Evolutionary conservation across 225 moss, liverwort and hornwort genomes (phyloP).

Genomic region (Marchantia polymorpha): DNA sequence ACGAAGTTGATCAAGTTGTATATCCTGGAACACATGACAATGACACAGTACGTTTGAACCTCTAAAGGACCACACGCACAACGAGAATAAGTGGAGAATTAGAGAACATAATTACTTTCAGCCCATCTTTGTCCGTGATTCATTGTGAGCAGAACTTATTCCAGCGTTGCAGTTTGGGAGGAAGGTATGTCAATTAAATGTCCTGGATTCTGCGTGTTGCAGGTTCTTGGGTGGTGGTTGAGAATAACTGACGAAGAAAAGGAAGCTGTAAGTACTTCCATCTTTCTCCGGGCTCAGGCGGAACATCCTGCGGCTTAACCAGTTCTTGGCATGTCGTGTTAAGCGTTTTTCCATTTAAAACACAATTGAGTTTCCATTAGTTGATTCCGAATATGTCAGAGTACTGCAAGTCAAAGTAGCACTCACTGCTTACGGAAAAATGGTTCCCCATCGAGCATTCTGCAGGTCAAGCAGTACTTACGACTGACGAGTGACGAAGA

Average conservation of each 20-base stretch:
- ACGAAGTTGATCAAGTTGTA: constrained; percentile 79
- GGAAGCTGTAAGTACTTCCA: constrained; percentile 32
- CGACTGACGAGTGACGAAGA: constrained; percentile 37
- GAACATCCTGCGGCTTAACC: neutral
- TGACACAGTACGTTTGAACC: constrained; percentile 46
- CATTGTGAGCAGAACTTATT: too few species aligned
- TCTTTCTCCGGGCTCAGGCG: neutral
- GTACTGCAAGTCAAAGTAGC: neutral
- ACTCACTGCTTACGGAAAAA: neutral
- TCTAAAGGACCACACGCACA: too few species aligned
- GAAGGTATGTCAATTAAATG: neutral
- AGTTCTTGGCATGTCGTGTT: neutral
- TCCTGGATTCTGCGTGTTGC: neutral
- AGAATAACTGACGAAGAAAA: constrained; percentile 43
- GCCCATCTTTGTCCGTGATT: too few species aligned
- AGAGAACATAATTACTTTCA: too few species aligned
- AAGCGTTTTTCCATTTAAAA: neutral
- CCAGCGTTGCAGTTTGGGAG: too few species aligned
- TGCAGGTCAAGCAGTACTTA: constrained; percentile 51
- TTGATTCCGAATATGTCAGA: neutral
- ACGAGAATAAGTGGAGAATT: too few species aligned
- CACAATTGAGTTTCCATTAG: neutral
- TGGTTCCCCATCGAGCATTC: too few species aligned
- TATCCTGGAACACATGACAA: constrained; percentile 92
- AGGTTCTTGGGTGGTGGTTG: constrained; percentile 58